Evolutionary conservation across 73 alveolate species (phyloP).

Genomic region (Paraurostyla sp.): DNA sequence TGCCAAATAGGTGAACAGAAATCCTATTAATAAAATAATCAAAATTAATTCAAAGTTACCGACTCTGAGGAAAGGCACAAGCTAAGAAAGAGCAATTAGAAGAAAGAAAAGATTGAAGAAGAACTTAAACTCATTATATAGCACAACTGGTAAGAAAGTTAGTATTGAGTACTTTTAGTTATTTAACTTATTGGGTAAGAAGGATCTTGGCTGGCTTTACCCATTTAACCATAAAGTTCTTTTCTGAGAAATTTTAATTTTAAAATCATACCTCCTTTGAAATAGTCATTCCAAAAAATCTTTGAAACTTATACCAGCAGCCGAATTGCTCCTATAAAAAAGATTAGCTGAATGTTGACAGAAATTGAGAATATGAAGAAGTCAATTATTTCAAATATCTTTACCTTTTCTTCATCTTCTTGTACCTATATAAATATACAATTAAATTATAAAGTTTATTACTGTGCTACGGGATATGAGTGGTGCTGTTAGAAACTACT

Average conservation of each 20-base stretch:
- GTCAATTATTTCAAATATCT: not conserved
- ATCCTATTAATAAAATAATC: slow-evolving; percentile 78
- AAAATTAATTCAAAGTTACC: not conserved
- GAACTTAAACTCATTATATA: slow-evolving; percentile 89
- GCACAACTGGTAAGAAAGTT: slow-evolving; percentile 90
- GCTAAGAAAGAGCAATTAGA: slow-evolving; percentile 85
- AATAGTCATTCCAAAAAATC: slow-evolving; percentile 34
- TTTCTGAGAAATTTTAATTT: not conserved
- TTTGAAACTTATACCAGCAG: slow-evolving; percentile 21
- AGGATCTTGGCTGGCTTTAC: slow-evolving; percentile 68
- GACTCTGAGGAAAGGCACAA: slow-evolving; percentile 58
- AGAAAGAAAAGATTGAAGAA: slow-evolving; percentile 94
- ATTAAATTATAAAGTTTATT: not conserved
- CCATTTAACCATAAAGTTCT: slow-evolving; percentile 73
- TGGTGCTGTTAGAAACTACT: not conserved
- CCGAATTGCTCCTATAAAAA: slow-evolving; percentile 31
- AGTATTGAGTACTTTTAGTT: slow-evolving; percentile 73
- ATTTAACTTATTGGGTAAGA: slow-evolving; percentile 53
- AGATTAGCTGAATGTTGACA: not conserved
- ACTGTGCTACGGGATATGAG: not conserved
- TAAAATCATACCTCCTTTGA: slow-evolving; percentile 15
- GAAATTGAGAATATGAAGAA: not conserved
- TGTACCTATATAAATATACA: not conserved
- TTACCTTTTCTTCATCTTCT: slow-evolving; percentile 27
- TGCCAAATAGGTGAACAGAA: slow-evolving; percentile 90